Evolutionary conservation across 148 eudicot species (phyloP).

Genomic region (Silene uniflora): DNA sequence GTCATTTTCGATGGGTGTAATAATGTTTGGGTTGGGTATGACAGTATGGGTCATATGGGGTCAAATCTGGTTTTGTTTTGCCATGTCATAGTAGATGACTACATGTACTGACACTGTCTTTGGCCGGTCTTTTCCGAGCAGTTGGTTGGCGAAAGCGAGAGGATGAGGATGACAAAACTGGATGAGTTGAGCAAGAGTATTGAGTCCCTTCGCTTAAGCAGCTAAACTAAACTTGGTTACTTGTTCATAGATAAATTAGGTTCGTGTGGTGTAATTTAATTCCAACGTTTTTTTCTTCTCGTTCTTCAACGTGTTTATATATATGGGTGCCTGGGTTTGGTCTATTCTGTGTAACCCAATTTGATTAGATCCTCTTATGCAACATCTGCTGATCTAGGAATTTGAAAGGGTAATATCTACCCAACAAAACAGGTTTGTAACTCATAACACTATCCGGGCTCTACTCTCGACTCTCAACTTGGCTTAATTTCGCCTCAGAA

Average conservation of each 20-base stretch:
- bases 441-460: slow-evolving; percentile 27
- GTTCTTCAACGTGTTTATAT: slow-evolving; percentile 30
- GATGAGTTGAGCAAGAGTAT: slow-evolving; percentile 86
- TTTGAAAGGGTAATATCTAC: slow-evolving; percentile 31
- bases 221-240: slow-evolving; percentile 4
- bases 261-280: slow-evolving; percentile 63
- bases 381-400: slow-evolving; percentile 55
- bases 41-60: not conserved
- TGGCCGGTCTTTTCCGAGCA: slow-evolving; percentile 23
- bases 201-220: slow-evolving; percentile 42
- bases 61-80: not conserved
- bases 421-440: slow-evolving; percentile 59
- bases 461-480: slow-evolving; percentile 25
- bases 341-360: slow-evolving; percentile 32
- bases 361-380: slow-evolving; percentile 35
- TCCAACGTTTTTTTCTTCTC: slow-evolving; percentile 16
- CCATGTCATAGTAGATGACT: not conserved
- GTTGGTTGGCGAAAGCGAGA: slow-evolving; percentile 87
- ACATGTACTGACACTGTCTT: not conserved
- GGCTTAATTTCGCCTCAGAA: not conserved
- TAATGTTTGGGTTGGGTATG: not conserved
- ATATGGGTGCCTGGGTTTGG: slow-evolving; percentile 46
- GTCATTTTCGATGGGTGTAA: not conserved
- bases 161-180: slow-evolving; percentile 76
- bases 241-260: slow-evolving; percentile 41